Evolutionary conservation across 176 grass and related monocot species (phyloP).

Genomic region (Microstegium vimineum): DNA sequence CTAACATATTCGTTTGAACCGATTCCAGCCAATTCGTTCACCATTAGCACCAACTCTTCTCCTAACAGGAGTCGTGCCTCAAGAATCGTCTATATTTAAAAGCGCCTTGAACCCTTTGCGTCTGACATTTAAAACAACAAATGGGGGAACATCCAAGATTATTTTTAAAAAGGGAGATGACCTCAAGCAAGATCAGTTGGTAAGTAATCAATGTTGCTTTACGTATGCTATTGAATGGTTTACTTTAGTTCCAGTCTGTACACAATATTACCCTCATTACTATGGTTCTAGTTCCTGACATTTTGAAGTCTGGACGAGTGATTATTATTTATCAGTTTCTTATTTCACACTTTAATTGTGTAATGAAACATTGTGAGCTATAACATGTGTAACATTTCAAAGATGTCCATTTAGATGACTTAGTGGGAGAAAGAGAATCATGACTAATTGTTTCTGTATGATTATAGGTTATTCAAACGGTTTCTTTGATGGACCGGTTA

Average conservation of each 20-base stretch:
- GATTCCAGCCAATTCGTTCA: conserved; percentile 86
- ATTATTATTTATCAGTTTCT: conserved; percentile 8
- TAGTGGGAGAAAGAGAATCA: conserved; percentile 12
- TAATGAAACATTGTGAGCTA: not conserved
- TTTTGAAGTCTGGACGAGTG: not conserved
- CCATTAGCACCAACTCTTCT: conserved; percentile 62
- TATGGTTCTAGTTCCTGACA: not conserved
- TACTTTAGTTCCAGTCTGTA: conserved; percentile 15
- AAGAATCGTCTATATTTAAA: conserved; percentile 90
- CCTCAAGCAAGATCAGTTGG: conserved; percentile 95
- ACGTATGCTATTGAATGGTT: not conserved
- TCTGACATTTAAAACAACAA: conserved; percentile 78
- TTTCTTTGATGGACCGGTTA: conserved; percentile 97
- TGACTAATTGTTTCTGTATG: conserved; percentile 8
- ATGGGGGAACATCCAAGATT: conserved; percentile 64
- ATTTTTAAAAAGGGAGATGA: conserved; percentile 97
- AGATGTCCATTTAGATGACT: not conserved
- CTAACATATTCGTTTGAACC: conserved; percentile 14
- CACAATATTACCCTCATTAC: not conserved
- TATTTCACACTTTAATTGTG: not conserved
- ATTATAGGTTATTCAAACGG: conserved; percentile 89
- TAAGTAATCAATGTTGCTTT: conserved; percentile 35
- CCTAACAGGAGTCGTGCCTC: conserved; percentile 70
- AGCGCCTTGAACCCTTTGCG: conserved; percentile 78
- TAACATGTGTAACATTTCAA: not conserved